Base-by-base conservation (phyloP, 116 monocot genomes). In the Trichopus zeylanicus region DNA sequence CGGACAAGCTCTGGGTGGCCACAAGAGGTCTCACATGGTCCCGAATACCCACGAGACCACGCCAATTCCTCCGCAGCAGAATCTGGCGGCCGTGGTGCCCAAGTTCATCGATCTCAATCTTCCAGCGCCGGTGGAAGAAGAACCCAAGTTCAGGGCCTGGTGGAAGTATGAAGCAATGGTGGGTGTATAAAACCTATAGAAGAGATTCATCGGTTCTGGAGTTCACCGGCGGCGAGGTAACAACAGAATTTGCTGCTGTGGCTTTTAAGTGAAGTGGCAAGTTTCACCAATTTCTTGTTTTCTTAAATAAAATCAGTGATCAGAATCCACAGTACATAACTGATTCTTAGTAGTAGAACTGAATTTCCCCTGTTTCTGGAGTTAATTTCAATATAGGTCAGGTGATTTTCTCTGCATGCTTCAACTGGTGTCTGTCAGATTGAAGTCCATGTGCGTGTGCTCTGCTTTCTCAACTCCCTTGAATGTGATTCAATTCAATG, bases 1-100 rank as follows among this genome's bases (percentile, higher is more conserved):
- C 2, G 76, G 76, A 7, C 76, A 77, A 27, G 77, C 77, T 31
- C 39, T 77, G 60, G 77, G 77, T 6, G 71, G 77, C 4, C 70
- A 77, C 60, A 77, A 71, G 57, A 71, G 77, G 32, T 61, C 67
- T 1, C 77, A 77, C 55, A 8, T 53, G 26, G 53, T 13, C 26
- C 7, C 15, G 25, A 20, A 8, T 8, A 10, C 1, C 55, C 1
- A 11, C 7, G 37, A n/a, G n/a, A n/a, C n/a, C n/a, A n/a, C n/a
- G n/a, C n/a, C n/a, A n/a, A n/a, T n/a, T n/a, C n/a, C n/a, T n/a
- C n/a, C n/a, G n/a, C n/a, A n/a, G 60, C 31, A 18, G 34, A n/a
- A 33, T 19, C 58, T 19, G 31, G 20, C 4, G n/a, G 16, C 64
- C 25, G 57, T 24, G 35, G 15, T 54, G 48, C 30, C 48, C 0